These are phyloP conservation scores for Brassica juncea DNA, from an alignment of 345 rosid species.

Conservation along the genomic window DNA sequence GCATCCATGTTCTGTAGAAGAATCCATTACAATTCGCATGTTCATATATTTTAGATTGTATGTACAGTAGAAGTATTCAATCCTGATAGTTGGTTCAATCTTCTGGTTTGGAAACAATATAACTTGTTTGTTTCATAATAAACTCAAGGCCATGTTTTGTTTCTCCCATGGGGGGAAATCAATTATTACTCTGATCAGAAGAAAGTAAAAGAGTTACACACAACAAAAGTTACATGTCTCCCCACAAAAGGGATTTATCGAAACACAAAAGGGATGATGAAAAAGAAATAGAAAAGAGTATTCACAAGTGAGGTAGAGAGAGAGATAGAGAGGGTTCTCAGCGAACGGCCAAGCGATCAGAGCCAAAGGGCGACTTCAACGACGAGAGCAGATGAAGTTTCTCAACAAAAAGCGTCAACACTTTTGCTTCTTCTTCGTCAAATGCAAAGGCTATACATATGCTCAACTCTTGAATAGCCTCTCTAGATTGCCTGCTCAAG, in stretches of 20 bases:
- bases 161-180: not conserved
- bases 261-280: slow-evolving; percentile 19
- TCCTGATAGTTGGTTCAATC: not conserved
- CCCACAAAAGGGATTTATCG: slow-evolving; percentile 3
- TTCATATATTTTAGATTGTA: not conserved
- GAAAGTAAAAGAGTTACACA: slow-evolving; percentile 19
- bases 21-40: not conserved
- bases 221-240: slow-evolving; percentile 25
- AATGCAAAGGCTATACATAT: slow-evolving; percentile 81
- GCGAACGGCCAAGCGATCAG: slow-evolving; percentile 59
- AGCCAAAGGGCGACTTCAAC: slow-evolving; percentile 62
- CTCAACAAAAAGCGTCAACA: slow-evolving; percentile 72
- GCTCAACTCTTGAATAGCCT: slow-evolving; percentile 93
- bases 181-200: slow-evolving; percentile 2
- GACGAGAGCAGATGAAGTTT: slow-evolving; percentile 74
- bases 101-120: not conserved
- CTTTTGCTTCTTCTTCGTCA: slow-evolving; percentile 66
- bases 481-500: slow-evolving; percentile 59
- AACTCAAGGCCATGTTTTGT: no score
- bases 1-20: not conserved
- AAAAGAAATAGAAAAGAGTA: not conserved
- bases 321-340: slow-evolving; percentile 1
- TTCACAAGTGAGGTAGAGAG: slow-evolving; percentile 27
- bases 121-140: no score
- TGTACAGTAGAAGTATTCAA: not conserved